phyloP scores from a whole-genome alignment of 345 rosid species.

The Dovyalis caffra region DNA sequence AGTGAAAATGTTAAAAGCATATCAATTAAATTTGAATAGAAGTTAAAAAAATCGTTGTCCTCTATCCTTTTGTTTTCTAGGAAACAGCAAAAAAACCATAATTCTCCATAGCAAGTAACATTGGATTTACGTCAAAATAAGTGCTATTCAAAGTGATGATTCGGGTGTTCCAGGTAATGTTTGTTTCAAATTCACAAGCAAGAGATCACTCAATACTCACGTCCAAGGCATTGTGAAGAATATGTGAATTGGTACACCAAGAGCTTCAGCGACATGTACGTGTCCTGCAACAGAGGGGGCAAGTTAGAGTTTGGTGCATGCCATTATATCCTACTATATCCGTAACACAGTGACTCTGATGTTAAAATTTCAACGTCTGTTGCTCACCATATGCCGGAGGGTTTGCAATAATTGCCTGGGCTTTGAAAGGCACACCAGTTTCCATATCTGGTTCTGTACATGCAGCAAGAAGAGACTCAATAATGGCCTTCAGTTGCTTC shows the following conservation, averaged over 20 bases:
- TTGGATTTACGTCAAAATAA: neutral
- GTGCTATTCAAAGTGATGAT: neutral
- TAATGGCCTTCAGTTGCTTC: slow-evolving; percentile 89
- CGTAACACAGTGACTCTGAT: neutral
- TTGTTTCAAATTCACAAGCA: slow-evolving; percentile 9
- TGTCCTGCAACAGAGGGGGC: slow-evolving; percentile 61
- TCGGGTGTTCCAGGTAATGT: neutral
- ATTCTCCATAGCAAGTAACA: neutral
- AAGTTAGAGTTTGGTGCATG: slow-evolving; percentile 11
- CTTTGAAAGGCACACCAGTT: slow-evolving; percentile 70
- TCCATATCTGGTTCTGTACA: slow-evolving; percentile 85
- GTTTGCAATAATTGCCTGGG: slow-evolving; percentile 96
- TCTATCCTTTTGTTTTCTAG: neutral
- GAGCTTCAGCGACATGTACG: slow-evolving; percentile 97
- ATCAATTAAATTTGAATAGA: neutral
- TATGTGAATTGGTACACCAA: slow-evolving; percentile 93
- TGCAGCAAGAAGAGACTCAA: slow-evolving; percentile 94
- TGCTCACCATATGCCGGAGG: slow-evolving; percentile 93
- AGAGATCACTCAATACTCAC: slow-evolving; percentile 50
- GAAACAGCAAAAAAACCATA: neutral
- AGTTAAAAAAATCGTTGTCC: neutral
- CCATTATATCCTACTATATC: neutral
- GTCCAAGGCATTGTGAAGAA: slow-evolving; percentile 99
- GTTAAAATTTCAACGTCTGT: neutral
- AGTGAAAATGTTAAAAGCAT: neutral